Base-by-base conservation (phyloP, 257 asterid species). In the Solanum boliviense region DNA sequence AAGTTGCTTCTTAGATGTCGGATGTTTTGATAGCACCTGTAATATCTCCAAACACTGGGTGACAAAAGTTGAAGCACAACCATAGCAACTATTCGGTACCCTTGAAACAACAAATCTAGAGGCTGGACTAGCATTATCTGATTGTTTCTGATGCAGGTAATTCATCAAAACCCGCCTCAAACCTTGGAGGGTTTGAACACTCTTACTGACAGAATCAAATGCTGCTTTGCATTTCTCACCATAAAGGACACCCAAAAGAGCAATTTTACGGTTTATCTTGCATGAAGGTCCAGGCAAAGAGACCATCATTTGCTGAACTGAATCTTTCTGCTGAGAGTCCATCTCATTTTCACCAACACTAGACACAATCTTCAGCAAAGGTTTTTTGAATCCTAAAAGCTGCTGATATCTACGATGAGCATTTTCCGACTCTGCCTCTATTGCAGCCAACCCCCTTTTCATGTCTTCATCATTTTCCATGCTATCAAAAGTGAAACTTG, bases 141-240 rank as follows among this genome's bases (percentile, higher is more conserved):
- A 94, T 85, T 94, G 98, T 90, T 95, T 97, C 91, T 93, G 96
- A 91, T 97, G 99, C 95, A 97, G 91, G 91, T 96, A 97, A 91
- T 92, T 93, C 99, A 95, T 95, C 90, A 97, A 89, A 87, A 95
- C 99, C 88, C 96, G 97, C 89, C 99, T 89, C 88, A 97, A 96
- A 88, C 99, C 99, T 91, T 97, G 99, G 86, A 97, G 98, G 74
- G 99, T 97, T 93, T 97, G 99, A 87, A 97, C 98, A 92, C 99
- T 97, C 93, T 97, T 97, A 92, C 99, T 97, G 88, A 97, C 99
- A 89, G 99, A 96, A 92, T 97, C 99, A 93, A 97, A 97, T 87
- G 99, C 99, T 86, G 99, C 99, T 92, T 96, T 97, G 91, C 99
- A 97, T 92, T 97, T 97, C 94, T 97, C 99, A 87, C 99, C 99